Evolutionary conservation across 2,329 filamentous ascomycete genomes (phyloP).

Genomic region (Cordyceps cicadae): DNA sequence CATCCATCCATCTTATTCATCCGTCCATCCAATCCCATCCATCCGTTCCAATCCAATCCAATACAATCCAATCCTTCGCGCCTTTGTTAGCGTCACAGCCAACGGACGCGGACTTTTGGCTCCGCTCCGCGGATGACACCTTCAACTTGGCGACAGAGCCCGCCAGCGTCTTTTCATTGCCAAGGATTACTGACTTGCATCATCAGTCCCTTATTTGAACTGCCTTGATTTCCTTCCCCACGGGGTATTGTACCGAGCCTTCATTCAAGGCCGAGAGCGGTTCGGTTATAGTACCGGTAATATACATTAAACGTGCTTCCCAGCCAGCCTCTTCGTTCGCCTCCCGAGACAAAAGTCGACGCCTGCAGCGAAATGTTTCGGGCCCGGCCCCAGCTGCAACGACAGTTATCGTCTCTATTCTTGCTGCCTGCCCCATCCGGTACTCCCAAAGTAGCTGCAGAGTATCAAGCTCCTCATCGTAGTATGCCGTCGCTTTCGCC

Average conservation of each 20-base stretch:
- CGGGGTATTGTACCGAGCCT: not conserved
- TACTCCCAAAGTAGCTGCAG: too few relatives aligned
- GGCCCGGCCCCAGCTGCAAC: not conserved
- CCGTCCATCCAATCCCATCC: too few relatives aligned
- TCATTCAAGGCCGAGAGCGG: not conserved
- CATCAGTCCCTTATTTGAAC: not conserved
- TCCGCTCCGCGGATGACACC: not conserved
- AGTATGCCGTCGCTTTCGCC: slow-evolving; percentile 85
- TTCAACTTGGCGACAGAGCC: not conserved
- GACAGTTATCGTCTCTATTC: not conserved
- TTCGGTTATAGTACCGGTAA: not conserved
- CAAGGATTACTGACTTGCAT: not conserved
- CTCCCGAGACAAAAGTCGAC: not conserved
- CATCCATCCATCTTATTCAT: too few relatives aligned
- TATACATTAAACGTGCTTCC: not conserved
- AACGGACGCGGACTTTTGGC: not conserved
- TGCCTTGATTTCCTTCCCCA: not conserved
- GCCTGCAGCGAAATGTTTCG: not conserved
- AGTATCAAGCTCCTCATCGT: slow-evolving; percentile 22
- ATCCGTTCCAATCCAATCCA: not conserved
- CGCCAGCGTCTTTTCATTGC: not conserved
- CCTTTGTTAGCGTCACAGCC: not conserved
- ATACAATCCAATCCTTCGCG: too few relatives aligned
- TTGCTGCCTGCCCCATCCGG: not conserved
- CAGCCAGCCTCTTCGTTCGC: not conserved